These are phyloP conservation scores for Boletellus emodensis DNA, from an alignment of 768 basidiomycete species.

Conservation along the genomic window DNA sequence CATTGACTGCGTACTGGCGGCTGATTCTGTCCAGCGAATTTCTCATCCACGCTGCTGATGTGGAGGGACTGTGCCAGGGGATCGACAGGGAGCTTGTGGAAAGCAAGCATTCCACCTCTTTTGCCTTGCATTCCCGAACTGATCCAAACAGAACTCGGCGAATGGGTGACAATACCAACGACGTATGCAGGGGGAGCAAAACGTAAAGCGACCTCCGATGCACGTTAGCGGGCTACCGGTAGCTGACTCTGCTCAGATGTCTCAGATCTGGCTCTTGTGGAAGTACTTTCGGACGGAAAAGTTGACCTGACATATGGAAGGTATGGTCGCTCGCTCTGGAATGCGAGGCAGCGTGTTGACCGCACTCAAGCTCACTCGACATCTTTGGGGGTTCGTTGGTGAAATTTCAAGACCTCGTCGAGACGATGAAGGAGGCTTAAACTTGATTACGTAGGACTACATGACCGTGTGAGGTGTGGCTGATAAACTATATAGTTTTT, in stretches of 20 bases:
- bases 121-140: slow-evolving; percentile 1
- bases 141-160: slow-evolving; percentile 62
- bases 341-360: neutral
- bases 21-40: slow-evolving; percentile 66
- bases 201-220: slow-evolving; percentile 41
- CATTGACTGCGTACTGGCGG: neutral
- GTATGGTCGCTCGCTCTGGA: slow-evolving; percentile 19
- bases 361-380: slow-evolving; percentile 48
- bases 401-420: slow-evolving; percentile 51
- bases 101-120: slow-evolving; percentile 44
- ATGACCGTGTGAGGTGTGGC: slow-evolving; percentile 37
- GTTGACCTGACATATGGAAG: slow-evolving; percentile 47
- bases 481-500: slow-evolving; percentile 40
- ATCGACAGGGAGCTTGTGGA: slow-evolving; percentile 86
- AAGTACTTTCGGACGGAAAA: slow-evolving; percentile 72
- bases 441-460: no score
- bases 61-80: slow-evolving; percentile 95
- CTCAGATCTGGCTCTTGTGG: slow-evolving; percentile 75
- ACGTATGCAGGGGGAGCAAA: slow-evolving; percentile 98
- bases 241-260: slow-evolving; percentile 49
- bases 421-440: slow-evolving; percentile 8
- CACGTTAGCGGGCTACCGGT: neutral
- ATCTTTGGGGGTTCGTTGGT: slow-evolving; percentile 69
- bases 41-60: slow-evolving; percentile 96
- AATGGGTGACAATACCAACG: slow-evolving; percentile 88